Evolutionary conservation across 176 grass and related monocot genomes (phyloP), one percentile per base, ranked within the genome.

Genomic region (Thinopyrum elongatum): DNA sequence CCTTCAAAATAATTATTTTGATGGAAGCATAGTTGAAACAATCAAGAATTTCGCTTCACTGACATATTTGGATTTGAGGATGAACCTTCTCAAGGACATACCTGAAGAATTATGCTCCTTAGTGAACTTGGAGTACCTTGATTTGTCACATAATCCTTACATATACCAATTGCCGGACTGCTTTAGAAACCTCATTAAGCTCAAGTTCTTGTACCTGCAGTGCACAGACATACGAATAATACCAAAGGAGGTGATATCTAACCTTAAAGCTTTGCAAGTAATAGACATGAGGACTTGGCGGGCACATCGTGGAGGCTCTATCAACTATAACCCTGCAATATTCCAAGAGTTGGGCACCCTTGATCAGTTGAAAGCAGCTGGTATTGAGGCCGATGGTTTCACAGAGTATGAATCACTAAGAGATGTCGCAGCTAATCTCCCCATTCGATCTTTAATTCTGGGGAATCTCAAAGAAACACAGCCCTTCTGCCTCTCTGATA

Each of bases 191-290:
- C 82, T 85, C 17, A 29, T 23, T 49, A 75, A 85, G 60, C 55
- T 89, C 68, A 89, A 84, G 26, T 74, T 78, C 76, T 33, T 89
- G 49, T 30, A 83, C 31, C 58, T 88, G 22, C 6, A 2, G 19
- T 4, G 23, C 16, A 57, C 11, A 28, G 0, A 2, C n/a, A 36
- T 83, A 25, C 6, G 8, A 16, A 83, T 4, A 44, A 83, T 83
- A 41, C 67, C 68, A 1, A 4, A 84, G 8, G 53, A 35, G 2
- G 69, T 84, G 35, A 84, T 84, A 19, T 58, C 33, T 10, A 61
- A 61, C 7, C 69, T 84, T 41, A 27, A 44, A 39, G 14, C 0
- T 4, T n/a, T 84, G 36, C 46, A 49, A 13, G 70, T 84, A 21
- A 16, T 84, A 5, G 4, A 74, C 8, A 62, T 83, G 30, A 17